phyloP scores from a whole-genome alignment of 352 stramenopile genomes.

The Elongisporangium prolatum region DNA sequence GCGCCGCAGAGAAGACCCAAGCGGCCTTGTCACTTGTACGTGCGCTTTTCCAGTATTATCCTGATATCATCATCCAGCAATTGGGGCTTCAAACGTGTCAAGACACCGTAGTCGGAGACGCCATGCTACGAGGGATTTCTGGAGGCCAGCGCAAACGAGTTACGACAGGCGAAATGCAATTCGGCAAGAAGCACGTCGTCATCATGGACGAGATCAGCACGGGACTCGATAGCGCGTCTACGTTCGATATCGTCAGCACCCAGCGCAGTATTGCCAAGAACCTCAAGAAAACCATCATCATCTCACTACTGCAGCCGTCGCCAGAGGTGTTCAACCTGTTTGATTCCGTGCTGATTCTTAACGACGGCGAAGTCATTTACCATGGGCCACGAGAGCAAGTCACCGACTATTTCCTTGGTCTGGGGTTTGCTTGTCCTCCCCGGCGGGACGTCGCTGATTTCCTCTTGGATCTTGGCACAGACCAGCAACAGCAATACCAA shows the following conservation, averaged over 20 bases:
- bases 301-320: slow-evolving; percentile 79
- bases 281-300: slow-evolving; percentile 33
- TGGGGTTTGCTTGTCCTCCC: slow-evolving; percentile 38
- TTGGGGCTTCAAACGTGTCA: slow-evolving; percentile 26
- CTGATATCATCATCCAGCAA: slow-evolving; percentile 15
- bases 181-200: slow-evolving; percentile 55
- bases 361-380: slow-evolving; percentile 22
- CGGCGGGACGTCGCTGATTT: slow-evolving; percentile 28
- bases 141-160: slow-evolving; percentile 82
- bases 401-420: slow-evolving; percentile 60
- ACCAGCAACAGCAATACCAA: slow-evolving; percentile 23
- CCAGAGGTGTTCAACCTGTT: slow-evolving; percentile 29
- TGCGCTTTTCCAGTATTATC: slow-evolving; percentile 17
- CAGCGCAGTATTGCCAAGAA: slow-evolving; percentile 26
- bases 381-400: slow-evolving; percentile 42
- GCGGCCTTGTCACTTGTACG: slow-evolving; percentile 7
- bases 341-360: slow-evolving; percentile 30
- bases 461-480: slow-evolving; percentile 27
- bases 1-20: slow-evolving; percentile 17
- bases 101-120: slow-evolving; percentile 40
- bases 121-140: slow-evolving; percentile 45
- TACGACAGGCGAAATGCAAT: slow-evolving; percentile 60
- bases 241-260: slow-evolving; percentile 74
- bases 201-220: slow-evolving; percentile 91
- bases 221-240: slow-evolving; percentile 87